Conservation (phyloP, 192 early-diverging fungal species). For the Dimargaris verticillata region DNA sequence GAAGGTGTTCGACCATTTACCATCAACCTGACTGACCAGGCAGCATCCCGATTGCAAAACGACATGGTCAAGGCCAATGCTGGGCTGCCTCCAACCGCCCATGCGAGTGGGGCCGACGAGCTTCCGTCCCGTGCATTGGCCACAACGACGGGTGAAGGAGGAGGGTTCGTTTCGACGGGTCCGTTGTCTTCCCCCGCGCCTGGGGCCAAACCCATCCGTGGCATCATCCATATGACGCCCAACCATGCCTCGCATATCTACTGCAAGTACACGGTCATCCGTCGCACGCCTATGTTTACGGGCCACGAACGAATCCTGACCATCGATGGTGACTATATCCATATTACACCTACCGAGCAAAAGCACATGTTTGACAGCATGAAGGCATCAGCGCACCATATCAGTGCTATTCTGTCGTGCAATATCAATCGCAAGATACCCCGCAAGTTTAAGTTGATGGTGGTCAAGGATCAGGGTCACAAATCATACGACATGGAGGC, state of each 20-base stretch:
- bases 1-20: constrained; percentile 1
- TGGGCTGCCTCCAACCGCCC: not conserved
- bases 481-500: constrained; percentile 73
- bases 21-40: constrained; percentile 1
- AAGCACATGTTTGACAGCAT: constrained; percentile 64
- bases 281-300: constrained; percentile 71
- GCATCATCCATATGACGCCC: not conserved
- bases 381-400: constrained; percentile 61
- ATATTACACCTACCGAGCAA: constrained; percentile 70
- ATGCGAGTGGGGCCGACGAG: not conserved
- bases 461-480: constrained; percentile 41
- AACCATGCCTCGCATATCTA: constrained; percentile 15
- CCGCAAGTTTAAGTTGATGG: constrained; percentile 46
- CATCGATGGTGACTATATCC: constrained; percentile 86
- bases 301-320: constrained; percentile 77
- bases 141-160: not conserved
- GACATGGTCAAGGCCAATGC: not conserved
- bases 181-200: not conserved
- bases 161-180: not conserved
- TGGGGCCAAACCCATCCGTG: not conserved
- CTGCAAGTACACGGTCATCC: constrained; percentile 69
- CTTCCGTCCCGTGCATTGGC: not conserved
- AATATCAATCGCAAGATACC: constrained; percentile 50
- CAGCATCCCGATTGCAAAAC: not conserved
- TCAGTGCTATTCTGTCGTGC: constrained; percentile 42